A percentile compares a stretch with the other conserved stretches of the same genome.
Evolutionary conservation across 441 rosid genomes (phyloP).

Genomic region (Mallotus repandus): DNA sequence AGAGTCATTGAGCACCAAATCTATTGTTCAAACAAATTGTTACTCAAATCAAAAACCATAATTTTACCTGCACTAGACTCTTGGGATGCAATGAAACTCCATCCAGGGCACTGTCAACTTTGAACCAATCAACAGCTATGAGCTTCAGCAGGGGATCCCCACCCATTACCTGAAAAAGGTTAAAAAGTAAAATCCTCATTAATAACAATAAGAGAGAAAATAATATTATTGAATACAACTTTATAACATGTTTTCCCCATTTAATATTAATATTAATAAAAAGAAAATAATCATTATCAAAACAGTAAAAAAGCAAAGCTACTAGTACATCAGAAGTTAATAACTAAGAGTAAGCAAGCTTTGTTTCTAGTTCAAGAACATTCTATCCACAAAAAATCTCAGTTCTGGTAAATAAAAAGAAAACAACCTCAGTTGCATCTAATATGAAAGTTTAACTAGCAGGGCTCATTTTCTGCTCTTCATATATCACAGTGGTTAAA

Average conservation of each 20-base stretch:
- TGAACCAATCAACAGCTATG: constrained; percentile 92
- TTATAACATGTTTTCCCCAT: too few species aligned
- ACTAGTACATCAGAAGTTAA: not conserved
- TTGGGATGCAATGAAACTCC: constrained; percentile 76
- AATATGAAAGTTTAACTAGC: not conserved
- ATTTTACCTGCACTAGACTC: constrained; percentile 84
- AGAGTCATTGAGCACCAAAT: not conserved
- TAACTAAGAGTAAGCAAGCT: not conserved
- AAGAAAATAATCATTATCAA: too few species aligned
- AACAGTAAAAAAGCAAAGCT: not conserved
- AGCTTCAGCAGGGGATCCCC: constrained; percentile 94
- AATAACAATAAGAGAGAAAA: not conserved
- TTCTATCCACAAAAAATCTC: constrained; percentile 4
- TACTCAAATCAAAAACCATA: not conserved
- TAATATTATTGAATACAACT: too few species aligned
- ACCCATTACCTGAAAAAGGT: constrained; percentile 66
- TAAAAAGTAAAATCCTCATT: not conserved
- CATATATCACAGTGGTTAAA: not conserved
- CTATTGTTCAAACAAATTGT: not conserved
- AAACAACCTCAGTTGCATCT: not conserved
- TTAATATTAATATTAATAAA: too few species aligned
- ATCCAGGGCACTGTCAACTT: constrained; percentile 68
- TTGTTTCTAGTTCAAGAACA: not conserved
- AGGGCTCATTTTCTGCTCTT: not conserved
- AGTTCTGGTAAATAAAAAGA: not conserved